Evolutionary conservation across 2,329 filamentous ascomycete genomes (phyloP), one percentile per base, ranked within the genome.

Genomic region (Colletotrichum cereale): DNA sequence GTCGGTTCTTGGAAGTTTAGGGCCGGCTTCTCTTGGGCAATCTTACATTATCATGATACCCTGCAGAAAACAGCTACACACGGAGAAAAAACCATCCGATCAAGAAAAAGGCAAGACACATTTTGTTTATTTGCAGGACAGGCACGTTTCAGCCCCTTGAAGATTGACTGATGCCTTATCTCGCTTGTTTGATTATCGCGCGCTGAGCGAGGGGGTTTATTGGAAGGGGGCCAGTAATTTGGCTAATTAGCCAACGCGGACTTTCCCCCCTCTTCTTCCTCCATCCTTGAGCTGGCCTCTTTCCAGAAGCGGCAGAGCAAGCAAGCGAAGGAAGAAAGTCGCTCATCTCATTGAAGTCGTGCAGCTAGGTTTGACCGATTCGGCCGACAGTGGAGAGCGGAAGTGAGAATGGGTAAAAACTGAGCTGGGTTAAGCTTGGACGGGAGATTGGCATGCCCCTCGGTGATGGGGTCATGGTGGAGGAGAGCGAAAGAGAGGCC

Each of bases 101-200:
- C 47, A 53, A 34, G 50, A 34, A 34, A 40, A 34, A 72, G 60
- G 56, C 47, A 47, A 70, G 60, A 62, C 47, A 47, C 66, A 61
- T 55, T 53, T 53, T 58, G 21, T 61, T 56, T n/a, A n/a, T 14
- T 31, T 42, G 40, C 47, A 52, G 55, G 61, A 60, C n/a, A 60
- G 57, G 61, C 61, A 26, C 47, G 69, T 72, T 65, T 70, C 69
- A 65, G 55, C 66, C 66, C 69, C 66, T 48, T 64, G 66, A 38
- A 57, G 55, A 55, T 48, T 61, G 53, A 56, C 40, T 65, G 69
- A 72, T 72, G 61, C 60, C 60, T 70, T 72, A 72, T 72, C 55
- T 72, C 69, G 66, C 69, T 72, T 72, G 69, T 72, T 70, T 72
- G 66, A 72, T 70, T 72, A 62, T 65, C n/a, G 48, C 40, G n/a